A percentile compares a stretch with the other conserved stretches of the same genome.
Conservation (phyloP, 768 basidiomycete species). For the Nevesoporus exiguus region DNA sequence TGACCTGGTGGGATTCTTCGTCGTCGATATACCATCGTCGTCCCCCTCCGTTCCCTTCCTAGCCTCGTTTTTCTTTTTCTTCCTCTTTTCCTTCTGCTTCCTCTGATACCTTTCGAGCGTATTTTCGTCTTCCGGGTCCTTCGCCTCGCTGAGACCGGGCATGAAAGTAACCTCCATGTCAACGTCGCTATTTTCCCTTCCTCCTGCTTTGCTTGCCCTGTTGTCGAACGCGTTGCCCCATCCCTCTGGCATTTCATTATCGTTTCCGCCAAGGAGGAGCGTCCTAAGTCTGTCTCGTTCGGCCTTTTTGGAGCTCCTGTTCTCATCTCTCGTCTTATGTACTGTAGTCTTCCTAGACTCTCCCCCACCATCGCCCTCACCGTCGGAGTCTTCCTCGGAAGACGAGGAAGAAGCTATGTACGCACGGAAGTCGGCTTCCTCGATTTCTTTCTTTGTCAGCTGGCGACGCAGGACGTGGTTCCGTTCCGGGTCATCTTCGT, state of each 20-base stretch:
- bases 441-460: slow-evolving; percentile 81
- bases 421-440: slow-evolving; percentile 85
- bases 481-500: slow-evolving; percentile 92
- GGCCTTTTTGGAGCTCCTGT: slow-evolving; percentile 35
- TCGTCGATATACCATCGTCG: slow-evolving; percentile 18
- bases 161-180: slow-evolving; percentile 97
- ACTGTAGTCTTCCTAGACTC: slow-evolving; percentile 1
- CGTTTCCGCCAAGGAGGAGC: slow-evolving; percentile 64
- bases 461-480: slow-evolving; percentile 73
- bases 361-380: slow-evolving; percentile 10
- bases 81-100: slow-evolving; percentile 87
- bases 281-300: slow-evolving; percentile 73
- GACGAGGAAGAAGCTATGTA: slow-evolving; percentile 73
- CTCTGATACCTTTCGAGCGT: slow-evolving; percentile 86
- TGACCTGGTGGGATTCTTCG: slow-evolving; percentile 1
- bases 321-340: slow-evolving; percentile 11
- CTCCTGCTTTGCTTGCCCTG: slow-evolving; percentile 2
- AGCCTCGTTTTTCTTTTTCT: slow-evolving; percentile 68
- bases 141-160: slow-evolving; percentile 67
- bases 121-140: slow-evolving; percentile 67
- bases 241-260: slow-evolving; percentile 76
- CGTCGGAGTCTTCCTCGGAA: slow-evolving; percentile 49
- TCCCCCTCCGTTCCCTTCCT: slow-evolving; percentile 37
- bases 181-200: slow-evolving; percentile 43
- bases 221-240: slow-evolving; percentile 54